Base-by-base conservation (phyloP, 306 rosid species). In the Begonia loranthoides region DNA sequence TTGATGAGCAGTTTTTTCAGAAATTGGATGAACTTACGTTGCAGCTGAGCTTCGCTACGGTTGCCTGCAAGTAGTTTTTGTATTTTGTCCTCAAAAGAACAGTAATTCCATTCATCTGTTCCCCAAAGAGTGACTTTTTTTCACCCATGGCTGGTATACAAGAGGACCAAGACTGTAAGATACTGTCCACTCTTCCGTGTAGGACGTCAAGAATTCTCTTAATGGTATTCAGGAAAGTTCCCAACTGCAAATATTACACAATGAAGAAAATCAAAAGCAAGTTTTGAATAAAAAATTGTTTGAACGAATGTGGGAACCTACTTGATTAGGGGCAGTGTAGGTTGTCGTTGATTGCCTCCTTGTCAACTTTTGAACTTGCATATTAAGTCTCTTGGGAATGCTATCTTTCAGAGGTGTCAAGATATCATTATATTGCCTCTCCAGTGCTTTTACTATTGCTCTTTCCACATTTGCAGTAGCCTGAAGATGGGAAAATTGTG, bases 331-430 rank as follows among this genome's bases (percentile, higher is more conserved):
- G 64, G 80, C 82, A 44, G 69, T 47, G 51, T 74, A 85, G 40
- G 70, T 82, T 19, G 80, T 17, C 68, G 68, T 36, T 59, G 97
- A 78, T 66, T 90, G 97, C 64, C 97, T 78, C 76, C 97, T 85
- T 76, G 97, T 92, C 55, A 90, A 79, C 78, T 85, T 90, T 73
- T 90, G 97, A 52, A 90, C 95, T 66, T 90, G 97, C 83, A 82
- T 70, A 68, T 85, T 89, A 62, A 90, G 80, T 68, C 87, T 82
- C 83, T 85, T 82, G 9, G 79, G 97, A 52, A 90, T 90, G 66
- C 80, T 86, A 70, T 90, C 95, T 78, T 85, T 90, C 75, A 85
- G 51, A 66, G 97, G 97, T 38, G 94, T 85, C 73, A 90, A 66
- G 55, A 86, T 78, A 54, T 90, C 97, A 54, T 48, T 82, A 68